A percentile compares a stretch with the other conserved stretches of the same genome.
Evolutionary conservation across 805 yeast species (phyloP).

Genomic region (Candida qinlingensis): DNA sequence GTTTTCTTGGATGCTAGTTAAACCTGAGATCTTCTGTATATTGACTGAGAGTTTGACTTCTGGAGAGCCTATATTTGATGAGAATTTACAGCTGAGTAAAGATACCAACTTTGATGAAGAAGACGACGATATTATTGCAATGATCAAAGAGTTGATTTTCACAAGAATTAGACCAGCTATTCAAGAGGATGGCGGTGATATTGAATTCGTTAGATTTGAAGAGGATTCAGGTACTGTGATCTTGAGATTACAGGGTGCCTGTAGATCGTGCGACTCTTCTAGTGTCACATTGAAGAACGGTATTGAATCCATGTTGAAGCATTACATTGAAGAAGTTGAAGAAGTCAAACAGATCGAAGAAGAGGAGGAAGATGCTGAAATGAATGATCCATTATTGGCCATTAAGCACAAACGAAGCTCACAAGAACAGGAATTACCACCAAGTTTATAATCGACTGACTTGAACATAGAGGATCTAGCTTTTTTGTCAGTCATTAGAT

Average conservation of each 20-base stretch:
- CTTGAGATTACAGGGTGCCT: slow-evolving; percentile 61
- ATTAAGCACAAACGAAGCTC: slow-evolving; percentile 11
- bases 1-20: slow-evolving; percentile 51
- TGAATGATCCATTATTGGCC: slow-evolving; percentile 12
- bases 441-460: slow-evolving; percentile 8
- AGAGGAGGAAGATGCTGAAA: slow-evolving; percentile 21
- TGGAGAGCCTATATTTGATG: slow-evolving; percentile 48
- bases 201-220: slow-evolving; percentile 59
- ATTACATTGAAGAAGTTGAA: slow-evolving; percentile 63
- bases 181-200: slow-evolving; percentile 74
- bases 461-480: too few relatives aligned
- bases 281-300: slow-evolving; percentile 64
- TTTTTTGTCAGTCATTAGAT: too few relatives aligned
- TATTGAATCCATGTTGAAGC: slow-evolving; percentile 64
- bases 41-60: slow-evolving; percentile 28
- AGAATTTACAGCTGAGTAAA: slow-evolving; percentile 17
- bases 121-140: slow-evolving; percentile 60
- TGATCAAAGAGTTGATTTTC: slow-evolving; percentile 64
- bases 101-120: slow-evolving; percentile 48
- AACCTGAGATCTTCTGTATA: slow-evolving; percentile 54
- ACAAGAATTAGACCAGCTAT: slow-evolving; percentile 70
- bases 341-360: slow-evolving; percentile 50
- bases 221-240: slow-evolving; percentile 54
- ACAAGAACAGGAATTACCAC: slow-evolving; percentile 13
- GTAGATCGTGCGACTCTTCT: slow-evolving; percentile 66